Base-by-base conservation (phyloP, 352 stramenopile species). In the Achlya hypogyna region DNA sequence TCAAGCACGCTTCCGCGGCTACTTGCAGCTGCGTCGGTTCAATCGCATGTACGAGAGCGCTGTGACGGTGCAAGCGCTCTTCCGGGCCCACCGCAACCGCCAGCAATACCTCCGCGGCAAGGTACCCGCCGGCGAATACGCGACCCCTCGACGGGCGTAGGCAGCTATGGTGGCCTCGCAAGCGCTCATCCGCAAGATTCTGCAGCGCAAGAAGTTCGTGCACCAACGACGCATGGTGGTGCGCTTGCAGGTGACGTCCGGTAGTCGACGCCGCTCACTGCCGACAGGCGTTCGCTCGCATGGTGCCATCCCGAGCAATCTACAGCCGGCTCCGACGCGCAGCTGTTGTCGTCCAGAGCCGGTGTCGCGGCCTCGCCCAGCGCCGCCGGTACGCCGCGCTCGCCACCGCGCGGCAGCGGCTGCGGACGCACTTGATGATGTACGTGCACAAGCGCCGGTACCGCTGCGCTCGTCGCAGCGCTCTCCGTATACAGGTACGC, bases 211-310 rank as follows among this genome's bases (percentile, higher is more conserved):
- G 14, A 78, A 81, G 52, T 93, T 93, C 54, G 75, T 72, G 27
- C 63, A 91, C n/a, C 91, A 93, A 71, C 45, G 72, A 5, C 68
- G 76, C 9, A 76, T 93, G n/a, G 79, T 89, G 0, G 81, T 67
- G n/a, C 60, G 78, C 43, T 68, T 83, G 1, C 84, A 93, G n/a
- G 49, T 56, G n/a, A 56, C 31, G 25, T 34, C 2, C 16, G 2
- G 12, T 9, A 10, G 2, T 56, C 49, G 1, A 10, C 2, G n/a
- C 12, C 1, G n/a, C 6, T 18, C 38, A 1, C 16, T 56, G 25
- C 31, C 16, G 31, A 12, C 25, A 56, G 56, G 78, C 84, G 8
- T 67, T 88, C 14, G 72, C 82, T 31, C 74, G 84, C 0, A 76
- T 81, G 54, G 84, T 78, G 71, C 53, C 43, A 16, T 62, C 2